Evolutionary conservation across 805 yeast species (phyloP), one percentile per base, ranked within the genome.

Genomic region (Pichia nanzhaoensis): DNA sequence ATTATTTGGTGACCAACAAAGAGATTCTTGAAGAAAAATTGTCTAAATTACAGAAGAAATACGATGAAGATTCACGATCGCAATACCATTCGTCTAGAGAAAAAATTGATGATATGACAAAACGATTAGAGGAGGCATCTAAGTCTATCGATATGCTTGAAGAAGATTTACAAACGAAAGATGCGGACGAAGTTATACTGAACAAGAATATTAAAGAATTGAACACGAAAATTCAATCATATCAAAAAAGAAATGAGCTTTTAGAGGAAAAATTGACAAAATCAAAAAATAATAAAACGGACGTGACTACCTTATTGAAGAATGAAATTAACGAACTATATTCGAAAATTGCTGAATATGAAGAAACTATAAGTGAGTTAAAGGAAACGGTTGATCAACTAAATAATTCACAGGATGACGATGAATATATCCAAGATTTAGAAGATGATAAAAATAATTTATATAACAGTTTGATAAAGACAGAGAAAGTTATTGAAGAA

Each of bases 351-450:
- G 51, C 53, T 8, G 45, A 49, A 8, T 47, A 49, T 41, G 48
- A 46, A 34, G n/a, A 16, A 18, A 28, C n/a, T 14, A 22, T 32
- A 8, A 20, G 37, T 13, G 41, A 37, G 2, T 19, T 27, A 13
- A 36, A 42, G 32, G 55, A 54, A 34, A 55, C 53, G 16, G 56
- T 53, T 18, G 55, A 57, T 22, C 47, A 30, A 14, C 16, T 13
- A 5, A 30, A 30, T 30, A 13, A 30, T 30, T 7, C 16, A 7
- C 6, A 13, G 6, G 16, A 48, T 22, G 55, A 66, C 44, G 56
- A 57, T 44, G 49, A 53, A 5, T 65, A 66, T 38, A 47, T 63
- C 7, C 61, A 63, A 30, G 60, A 57, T 42, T 51, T 65, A 10
- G 63, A 60, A 45, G 57, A 52, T 5, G 55, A 49, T 41, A 46